Evolutionary conservation across 2,329 filamentous ascomycete species (phyloP).

Genomic region (Colletotrichum ledebouriae): DNA sequence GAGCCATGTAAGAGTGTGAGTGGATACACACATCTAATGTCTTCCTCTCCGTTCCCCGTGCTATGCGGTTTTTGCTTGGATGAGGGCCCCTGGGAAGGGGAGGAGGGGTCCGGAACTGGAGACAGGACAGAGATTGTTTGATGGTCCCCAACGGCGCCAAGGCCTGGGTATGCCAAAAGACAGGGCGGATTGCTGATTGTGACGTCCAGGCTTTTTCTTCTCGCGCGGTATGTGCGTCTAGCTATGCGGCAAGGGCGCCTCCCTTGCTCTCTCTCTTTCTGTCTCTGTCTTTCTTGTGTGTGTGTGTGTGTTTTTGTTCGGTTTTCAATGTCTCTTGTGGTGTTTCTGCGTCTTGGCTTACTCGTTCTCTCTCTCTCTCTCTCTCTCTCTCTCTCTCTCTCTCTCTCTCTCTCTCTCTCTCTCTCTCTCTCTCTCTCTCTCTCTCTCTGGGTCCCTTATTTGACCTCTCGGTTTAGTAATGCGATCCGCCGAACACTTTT

Average conservation of each 20-base stretch:
- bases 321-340: too few species aligned
- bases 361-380: too few species aligned
- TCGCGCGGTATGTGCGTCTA: conserved; percentile 35
- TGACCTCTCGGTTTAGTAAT: conserved; percentile 6
- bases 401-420: too few species aligned
- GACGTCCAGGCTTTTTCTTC: background rate
- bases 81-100: background rate
- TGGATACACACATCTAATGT: conserved; percentile 10
- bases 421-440: background rate
- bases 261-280: background rate
- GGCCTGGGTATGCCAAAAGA: background rate
- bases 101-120: background rate
- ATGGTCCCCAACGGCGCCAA: background rate
- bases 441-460: conserved; percentile 3
- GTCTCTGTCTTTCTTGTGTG: too few species aligned
- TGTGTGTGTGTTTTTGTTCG: too few species aligned
- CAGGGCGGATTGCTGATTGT: conserved; percentile 12
- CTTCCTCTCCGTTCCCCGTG: background rate
- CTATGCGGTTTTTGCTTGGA: background rate
- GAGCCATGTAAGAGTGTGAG: conserved; percentile 6
- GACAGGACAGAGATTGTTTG: conserved; percentile 4
- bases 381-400: background rate
- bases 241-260: conserved; percentile 37
- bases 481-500: conserved; percentile 7
- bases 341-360: too few species aligned